Evolutionary conservation across 139 green algal genomes (phyloP), one percentile per base, ranked within the genome.

Genomic region (Tetratostichococcus sp.): DNA sequence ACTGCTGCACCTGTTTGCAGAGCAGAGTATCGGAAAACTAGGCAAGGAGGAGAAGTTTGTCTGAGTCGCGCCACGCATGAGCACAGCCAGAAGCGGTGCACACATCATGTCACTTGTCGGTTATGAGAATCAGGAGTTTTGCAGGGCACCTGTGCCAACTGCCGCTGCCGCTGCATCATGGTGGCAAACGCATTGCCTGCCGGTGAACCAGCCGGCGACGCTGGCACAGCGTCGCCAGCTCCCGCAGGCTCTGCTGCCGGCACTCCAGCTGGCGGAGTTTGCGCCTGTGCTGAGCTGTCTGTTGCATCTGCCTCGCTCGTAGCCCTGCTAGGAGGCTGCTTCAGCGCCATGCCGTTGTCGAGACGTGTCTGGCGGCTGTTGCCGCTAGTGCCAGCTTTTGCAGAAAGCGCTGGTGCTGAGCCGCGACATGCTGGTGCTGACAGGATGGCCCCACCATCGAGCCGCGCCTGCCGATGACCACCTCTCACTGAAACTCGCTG

Each of bases 81-180:
- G n/a, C n/a, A n/a, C n/a, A n/a, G n/a, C n/a, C n/a, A n/a, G n/a
- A n/a, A n/a, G n/a, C n/a, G n/a, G n/a, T n/a, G n/a, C n/a, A n/a
- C n/a, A n/a, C n/a, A n/a, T n/a, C n/a, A n/a, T n/a, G n/a, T n/a
- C n/a, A n/a, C n/a, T n/a, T n/a, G n/a, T n/a, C n/a, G n/a, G n/a
- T 11, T 50, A 11, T 50, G 39, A 21, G 8, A 50, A 50, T 50
- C 39, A 50, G 6, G 39, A 50, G 11, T 50, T 50, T n/a, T n/a
- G n/a, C n/a, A n/a, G 39, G 8, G 6, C 50, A 62, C 50, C 68
- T 75, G 43, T 16, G 33, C 58, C 26, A 32, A 34, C 75, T 75
- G 67, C 16, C 68, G 43, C 34, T 75, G 68, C 26, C 69, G 30
- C 11, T 73, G 26, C 67, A 79, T 79, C 50, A 79, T 35, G 8